A percentile compares a stretch with the other conserved stretches of the same genome.
phyloP scores from a whole-genome alignment of 2,329 filamentous ascomycete genomes.

The Lachnellula subtilissima region DNA sequence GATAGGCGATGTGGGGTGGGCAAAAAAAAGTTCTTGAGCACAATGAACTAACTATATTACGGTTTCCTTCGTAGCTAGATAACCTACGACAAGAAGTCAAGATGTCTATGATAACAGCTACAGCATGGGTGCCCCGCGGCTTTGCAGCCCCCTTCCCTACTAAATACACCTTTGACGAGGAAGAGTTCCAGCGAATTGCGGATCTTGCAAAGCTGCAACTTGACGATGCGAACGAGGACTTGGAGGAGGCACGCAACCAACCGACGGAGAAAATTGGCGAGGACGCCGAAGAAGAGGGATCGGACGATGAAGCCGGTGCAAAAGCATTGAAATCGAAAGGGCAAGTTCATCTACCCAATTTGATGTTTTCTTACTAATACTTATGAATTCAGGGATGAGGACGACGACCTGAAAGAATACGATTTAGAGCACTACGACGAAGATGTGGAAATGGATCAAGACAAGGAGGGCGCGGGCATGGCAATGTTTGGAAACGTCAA shows the following conservation, averaged over 20 bases:
- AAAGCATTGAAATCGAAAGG: slow-evolving; percentile 36
- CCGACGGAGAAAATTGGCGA: slow-evolving; percentile 28
- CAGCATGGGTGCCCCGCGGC: slow-evolving; percentile 54
- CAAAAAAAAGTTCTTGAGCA: slow-evolving; percentile 7
- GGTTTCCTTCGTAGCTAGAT: neutral
- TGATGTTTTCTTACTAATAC: slow-evolving; percentile 8
- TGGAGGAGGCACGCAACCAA: slow-evolving; percentile 52
- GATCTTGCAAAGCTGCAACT: slow-evolving; percentile 57
- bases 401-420: slow-evolving; percentile 93
- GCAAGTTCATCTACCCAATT: slow-evolving; percentile 32
- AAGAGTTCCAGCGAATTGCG: slow-evolving; percentile 54
- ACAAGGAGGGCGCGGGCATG: slow-evolving; percentile 61
- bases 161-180: slow-evolving; percentile 54
- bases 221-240: slow-evolving; percentile 84
- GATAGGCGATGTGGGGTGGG: slow-evolving; percentile 2
- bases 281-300: slow-evolving; percentile 35
- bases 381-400: slow-evolving; percentile 45
- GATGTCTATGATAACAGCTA: slow-evolving; percentile 53
- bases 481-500: slow-evolving; percentile 95
- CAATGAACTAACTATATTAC: neutral
- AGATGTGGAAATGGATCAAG: slow-evolving; percentile 63
- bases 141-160: slow-evolving; percentile 54
- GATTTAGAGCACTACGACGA: slow-evolving; percentile 95
- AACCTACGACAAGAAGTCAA: slow-evolving; percentile 1
- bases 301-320: slow-evolving; percentile 23